Evolutionary conservation across 2,329 filamentous ascomycete genomes (phyloP).

Genomic region (Claviceps pusilla): DNA sequence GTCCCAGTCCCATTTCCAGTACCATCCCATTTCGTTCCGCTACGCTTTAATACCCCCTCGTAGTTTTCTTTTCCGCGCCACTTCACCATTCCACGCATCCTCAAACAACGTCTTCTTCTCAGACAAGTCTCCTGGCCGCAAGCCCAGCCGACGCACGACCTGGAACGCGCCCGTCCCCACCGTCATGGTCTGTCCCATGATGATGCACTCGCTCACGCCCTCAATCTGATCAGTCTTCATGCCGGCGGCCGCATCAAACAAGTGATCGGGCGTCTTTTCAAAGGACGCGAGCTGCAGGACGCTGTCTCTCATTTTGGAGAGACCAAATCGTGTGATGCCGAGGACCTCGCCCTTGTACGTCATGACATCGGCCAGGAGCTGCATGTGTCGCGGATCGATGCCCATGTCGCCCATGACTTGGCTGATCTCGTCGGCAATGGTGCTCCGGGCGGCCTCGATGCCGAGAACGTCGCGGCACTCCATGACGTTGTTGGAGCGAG

Average conservation of each 20-base stretch:
- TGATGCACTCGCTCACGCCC: conserved; percentile 92
- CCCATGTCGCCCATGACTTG: conserved; percentile 86
- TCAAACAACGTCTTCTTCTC: conserved; percentile 55
- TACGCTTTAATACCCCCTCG: background rate
- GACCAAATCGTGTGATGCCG: conserved; percentile 88
- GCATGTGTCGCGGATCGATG: conserved; percentile 96
- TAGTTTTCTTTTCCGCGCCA: background rate
- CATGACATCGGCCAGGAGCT: conserved; percentile 94
- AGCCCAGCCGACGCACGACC: conserved; percentile 62
- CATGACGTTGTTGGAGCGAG: conserved; percentile 75
- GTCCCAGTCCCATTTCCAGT: no score
- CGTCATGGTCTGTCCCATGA: conserved; percentile 90
- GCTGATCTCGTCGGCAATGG: conserved; percentile 78
- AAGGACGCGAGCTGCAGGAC: conserved; percentile 91
- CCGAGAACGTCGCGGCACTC: conserved; percentile 77
- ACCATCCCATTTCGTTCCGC: background rate
- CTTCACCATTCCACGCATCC: conserved; percentile 39
- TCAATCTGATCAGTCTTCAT: conserved; percentile 89
- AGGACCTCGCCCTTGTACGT: conserved; percentile 96
- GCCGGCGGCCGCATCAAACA: conserved; percentile 84
- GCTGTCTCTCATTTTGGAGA: conserved; percentile 90
- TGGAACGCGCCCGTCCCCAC: conserved; percentile 88
- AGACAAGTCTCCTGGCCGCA: conserved; percentile 43
- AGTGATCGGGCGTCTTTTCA: conserved; percentile 93
- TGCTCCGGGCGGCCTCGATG: conserved; percentile 82